Percentiles rank a stretch among this genome's conserved stretches.
These are phyloP conservation scores for Trametes pubescens DNA, from an alignment of 1,284 basidiomycete genomes.

Conservation along the genomic window DNA sequence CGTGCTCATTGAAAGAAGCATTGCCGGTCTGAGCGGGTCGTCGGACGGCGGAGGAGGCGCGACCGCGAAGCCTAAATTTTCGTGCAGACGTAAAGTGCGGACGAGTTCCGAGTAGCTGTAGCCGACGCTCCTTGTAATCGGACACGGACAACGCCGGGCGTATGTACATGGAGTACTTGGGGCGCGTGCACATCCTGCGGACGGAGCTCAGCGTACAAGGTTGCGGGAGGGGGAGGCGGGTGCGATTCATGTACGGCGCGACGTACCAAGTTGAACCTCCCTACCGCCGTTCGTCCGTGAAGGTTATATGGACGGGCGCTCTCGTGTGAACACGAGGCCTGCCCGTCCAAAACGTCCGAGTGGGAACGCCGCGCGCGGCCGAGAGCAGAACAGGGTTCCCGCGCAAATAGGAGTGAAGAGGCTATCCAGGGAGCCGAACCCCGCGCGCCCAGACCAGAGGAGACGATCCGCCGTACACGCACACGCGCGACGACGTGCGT, in stretches of 20 bases:
- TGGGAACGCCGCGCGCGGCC: background rate
- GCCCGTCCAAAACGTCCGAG: background rate
- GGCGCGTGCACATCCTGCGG: background rate
- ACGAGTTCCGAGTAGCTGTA: background rate
- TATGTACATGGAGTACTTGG: no score
- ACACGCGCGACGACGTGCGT: background rate
- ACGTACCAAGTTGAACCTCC: background rate
- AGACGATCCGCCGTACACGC: constrained; percentile 17
- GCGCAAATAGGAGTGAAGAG: constrained; percentile 19
- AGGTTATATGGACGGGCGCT: constrained; percentile 8
- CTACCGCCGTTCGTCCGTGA: background rate
- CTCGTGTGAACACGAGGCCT: constrained; percentile 2
- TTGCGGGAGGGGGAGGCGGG: background rate
- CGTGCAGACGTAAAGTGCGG: background rate
- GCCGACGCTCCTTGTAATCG: background rate
- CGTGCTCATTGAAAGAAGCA: background rate
- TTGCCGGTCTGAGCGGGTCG: background rate
- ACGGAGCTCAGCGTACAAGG: constrained; percentile 8
- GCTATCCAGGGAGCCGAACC: constrained; percentile 14
- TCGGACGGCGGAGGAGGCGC: background rate
- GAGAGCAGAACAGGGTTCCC: constrained; percentile 19
- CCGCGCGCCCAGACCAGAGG: constrained; percentile 7
- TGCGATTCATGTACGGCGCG: background rate
- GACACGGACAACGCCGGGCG: background rate
- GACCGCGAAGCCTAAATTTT: background rate